Conservation (phyloP, 345 rosid species). For the Linum lewisii region DNA sequence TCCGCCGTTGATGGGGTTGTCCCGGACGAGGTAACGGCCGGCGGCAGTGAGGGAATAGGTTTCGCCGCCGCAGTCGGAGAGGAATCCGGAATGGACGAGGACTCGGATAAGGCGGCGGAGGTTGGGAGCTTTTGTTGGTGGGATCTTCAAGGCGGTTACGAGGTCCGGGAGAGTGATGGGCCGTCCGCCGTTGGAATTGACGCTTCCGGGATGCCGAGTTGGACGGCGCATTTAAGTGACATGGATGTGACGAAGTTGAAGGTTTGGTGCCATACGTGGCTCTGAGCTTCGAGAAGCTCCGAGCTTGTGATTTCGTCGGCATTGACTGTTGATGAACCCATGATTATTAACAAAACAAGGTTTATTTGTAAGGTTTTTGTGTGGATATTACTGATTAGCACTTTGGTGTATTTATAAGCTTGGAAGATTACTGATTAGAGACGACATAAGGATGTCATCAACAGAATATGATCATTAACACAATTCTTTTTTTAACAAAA, state of each 20-base stretch:
- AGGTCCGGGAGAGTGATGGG: neutral
- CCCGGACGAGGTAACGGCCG: conserved; percentile 1
- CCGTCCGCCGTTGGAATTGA: neutral
- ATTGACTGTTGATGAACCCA: no score
- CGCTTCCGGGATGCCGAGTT: neutral
- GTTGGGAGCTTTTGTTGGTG: neutral
- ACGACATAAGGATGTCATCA: no score
- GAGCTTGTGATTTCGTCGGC: no score
- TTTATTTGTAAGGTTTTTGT: no score
- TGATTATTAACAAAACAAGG: no score
- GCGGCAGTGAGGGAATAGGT: conserved; percentile 2
- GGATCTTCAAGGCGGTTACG: neutral
- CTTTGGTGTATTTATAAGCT: no score
- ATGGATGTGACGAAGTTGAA: conserved; percentile 14
- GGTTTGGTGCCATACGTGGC: conserved; percentile 8
- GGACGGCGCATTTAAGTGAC: conserved; percentile 2
- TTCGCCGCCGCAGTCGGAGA: neutral
- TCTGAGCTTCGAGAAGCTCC: conserved; percentile 15
- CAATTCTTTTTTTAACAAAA: no score
- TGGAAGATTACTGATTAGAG: no score
- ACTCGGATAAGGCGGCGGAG: neutral
- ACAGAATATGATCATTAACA: no score
- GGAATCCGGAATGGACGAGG: conserved; percentile 2
- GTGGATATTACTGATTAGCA: no score
- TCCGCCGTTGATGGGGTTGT: neutral